A percentile compares a stretch with the other conserved stretches of the same genome.
Evolutionary conservation across 805 yeast species (phyloP).

Genomic region (Candida piceae): DNA sequence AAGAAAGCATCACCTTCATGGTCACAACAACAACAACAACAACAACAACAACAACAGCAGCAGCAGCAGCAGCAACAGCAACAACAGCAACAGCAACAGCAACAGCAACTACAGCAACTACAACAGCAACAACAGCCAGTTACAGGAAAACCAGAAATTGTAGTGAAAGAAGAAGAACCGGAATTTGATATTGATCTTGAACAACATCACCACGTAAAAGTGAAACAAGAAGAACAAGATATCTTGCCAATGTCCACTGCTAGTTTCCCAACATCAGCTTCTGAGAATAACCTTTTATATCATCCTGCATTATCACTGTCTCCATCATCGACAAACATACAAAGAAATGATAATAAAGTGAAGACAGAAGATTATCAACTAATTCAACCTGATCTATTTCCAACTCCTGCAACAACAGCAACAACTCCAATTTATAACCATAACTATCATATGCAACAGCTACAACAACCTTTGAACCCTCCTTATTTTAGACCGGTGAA

Average conservation of each 20-base stretch:
- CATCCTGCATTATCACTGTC: background rate
- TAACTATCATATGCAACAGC: background rate
- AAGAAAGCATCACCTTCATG: background rate
- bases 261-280: background rate
- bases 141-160: no score
- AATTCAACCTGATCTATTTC: background rate
- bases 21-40: no score
- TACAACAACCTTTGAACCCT: no score
- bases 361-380: background rate
- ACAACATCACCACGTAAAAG: no score
- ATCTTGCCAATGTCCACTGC: background rate
- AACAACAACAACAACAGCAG: no score
- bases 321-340: background rate
- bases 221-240: background rate
- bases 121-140: background rate
- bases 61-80: background rate
- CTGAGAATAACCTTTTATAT: background rate
- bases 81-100: background rate
- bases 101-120: background rate
- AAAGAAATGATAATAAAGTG: background rate
- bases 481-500: no score
- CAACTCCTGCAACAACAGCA: background rate
- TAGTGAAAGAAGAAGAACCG: no score
- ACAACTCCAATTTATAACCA: background rate
- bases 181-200: no score